phyloP scores from a whole-genome alignment of 75 land plant genomes.

The Pseudotsuga menziesii region DNA sequence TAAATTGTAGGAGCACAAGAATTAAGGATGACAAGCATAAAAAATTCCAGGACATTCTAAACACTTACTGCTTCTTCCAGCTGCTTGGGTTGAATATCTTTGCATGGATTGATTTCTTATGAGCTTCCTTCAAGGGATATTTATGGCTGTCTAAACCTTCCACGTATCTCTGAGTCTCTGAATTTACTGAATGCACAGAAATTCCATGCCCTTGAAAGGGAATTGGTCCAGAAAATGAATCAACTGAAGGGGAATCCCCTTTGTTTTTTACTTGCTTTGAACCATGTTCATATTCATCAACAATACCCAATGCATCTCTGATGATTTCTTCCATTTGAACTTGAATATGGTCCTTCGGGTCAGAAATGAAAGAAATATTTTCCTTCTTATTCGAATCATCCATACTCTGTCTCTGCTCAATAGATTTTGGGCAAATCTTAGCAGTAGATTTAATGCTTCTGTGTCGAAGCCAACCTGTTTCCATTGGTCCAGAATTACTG shows the following conservation, averaged over 20 bases:
- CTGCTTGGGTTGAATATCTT: slow-evolving; percentile 7
- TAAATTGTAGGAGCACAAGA: background rate
- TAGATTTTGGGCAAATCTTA: background rate
- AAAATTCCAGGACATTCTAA: too few relatives aligned
- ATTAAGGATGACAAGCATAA: background rate
- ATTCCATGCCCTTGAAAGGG: background rate
- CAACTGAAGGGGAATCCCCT: background rate
- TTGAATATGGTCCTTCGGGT: background rate
- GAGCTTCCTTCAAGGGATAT: background rate
- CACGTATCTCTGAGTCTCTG: background rate
- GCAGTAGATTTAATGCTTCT: slow-evolving; percentile 3
- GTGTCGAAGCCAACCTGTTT: background rate
- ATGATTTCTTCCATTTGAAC: background rate
- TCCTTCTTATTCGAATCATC: background rate
- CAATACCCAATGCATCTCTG: slow-evolving; percentile 1
- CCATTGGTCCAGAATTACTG: slow-evolving; percentile 7
- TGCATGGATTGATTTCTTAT: background rate
- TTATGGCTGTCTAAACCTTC: background rate
- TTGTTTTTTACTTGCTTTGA: background rate
- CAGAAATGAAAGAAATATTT: background rate
- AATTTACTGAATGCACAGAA: background rate
- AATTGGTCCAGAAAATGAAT: slow-evolving; percentile 5
- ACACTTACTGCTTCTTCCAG: slow-evolving; percentile 3
- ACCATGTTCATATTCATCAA: background rate
- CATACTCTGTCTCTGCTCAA: background rate